Evolutionary conservation across 768 basidiomycete genomes (phyloP), one percentile per base, ranked within the genome.

Genomic region (Cytidiella melzeri): DNA sequence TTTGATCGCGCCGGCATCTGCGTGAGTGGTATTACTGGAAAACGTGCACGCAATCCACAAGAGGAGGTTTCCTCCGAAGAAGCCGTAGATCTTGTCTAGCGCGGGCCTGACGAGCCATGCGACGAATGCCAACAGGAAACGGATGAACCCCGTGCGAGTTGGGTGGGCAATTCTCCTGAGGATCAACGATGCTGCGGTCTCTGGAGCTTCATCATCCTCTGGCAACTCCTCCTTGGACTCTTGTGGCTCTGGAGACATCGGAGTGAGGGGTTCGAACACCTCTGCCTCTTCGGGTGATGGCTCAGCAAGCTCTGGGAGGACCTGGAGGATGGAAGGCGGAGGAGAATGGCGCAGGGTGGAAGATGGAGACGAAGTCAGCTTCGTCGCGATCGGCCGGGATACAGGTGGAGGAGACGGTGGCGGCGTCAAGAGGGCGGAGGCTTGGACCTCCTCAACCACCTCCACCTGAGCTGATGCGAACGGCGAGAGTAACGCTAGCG

Each of bases 341-440:
- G 30, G 30, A n/a, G n/a, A n/a, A n/a, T n/a, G 15, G 37, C 25
- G 23, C 27, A 19, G 11, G 30, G 27, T 18, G 43, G 24, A 24
- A 30, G 11, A 21, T 15, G 3, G 34, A 15, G 5, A 45, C 12
- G 0, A 41, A 47, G 12, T 21, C 21, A n/a, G 36, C 11, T 11
- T 34, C 7, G 45, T 4, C 1, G 45, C 26, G 10, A 50, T 36
- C 6, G 41, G 26, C 6, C 34, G 26, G 6, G 41, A 38, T 11
- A 26, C 39, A 26, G 28, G 37, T 3, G 59, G 59, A 15, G 59
- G 59, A 9, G 59, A 61, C 0, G 59, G 57, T 6, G 59, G 59
- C n/a, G 59, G 59, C 1, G 59, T 61, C 7, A 55, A 57, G 1
- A 59, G 52, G 6, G 47, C 38, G 5, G 54, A 36, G 5, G 38